Evolutionary conservation across 805 yeast genomes (phyloP).

Genomic region (Sungouiozyma intestinalis): DNA sequence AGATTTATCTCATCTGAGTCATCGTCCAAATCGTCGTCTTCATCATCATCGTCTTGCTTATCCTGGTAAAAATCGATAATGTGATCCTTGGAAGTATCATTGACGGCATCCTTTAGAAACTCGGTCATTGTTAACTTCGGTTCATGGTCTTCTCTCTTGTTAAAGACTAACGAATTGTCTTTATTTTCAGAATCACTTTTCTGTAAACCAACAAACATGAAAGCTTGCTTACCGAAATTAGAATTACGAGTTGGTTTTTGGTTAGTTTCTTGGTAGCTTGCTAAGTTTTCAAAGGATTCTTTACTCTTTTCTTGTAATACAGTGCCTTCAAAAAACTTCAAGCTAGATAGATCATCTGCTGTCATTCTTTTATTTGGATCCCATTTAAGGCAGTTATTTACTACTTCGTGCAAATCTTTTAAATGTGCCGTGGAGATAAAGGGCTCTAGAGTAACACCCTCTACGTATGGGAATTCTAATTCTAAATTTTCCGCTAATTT

Average conservation of each 20-base stretch:
- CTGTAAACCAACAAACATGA: conserved; percentile 17
- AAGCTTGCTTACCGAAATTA: conserved; percentile 18
- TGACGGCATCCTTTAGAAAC: conserved; percentile 1
- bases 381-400: conserved; percentile 53
- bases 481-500: conserved; percentile 44
- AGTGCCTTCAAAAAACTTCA: conserved; percentile 47
- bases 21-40: conserved; percentile 2
- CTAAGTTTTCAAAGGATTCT: conserved; percentile 35
- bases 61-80: neutral
- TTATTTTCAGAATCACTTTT: conserved; percentile 2
- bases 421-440: conserved; percentile 39
- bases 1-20: conserved; percentile 6
- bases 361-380: conserved; percentile 59
- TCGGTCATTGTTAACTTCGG: conserved; percentile 4
- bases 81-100: neutral
- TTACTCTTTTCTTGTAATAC: conserved; percentile 8
- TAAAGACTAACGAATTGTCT: neutral
- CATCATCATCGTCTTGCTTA: neutral
- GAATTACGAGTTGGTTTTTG: conserved; percentile 2
- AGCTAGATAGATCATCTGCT: conserved; percentile 36
- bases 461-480: conserved; percentile 43
- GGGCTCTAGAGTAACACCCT: conserved; percentile 39
- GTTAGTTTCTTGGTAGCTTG: conserved; percentile 6
- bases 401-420: conserved; percentile 28
- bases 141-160: conserved; percentile 1